phyloP scores from a whole-genome alignment of 306 rosid genomes.

The apple (Malus domestica) region DNA sequence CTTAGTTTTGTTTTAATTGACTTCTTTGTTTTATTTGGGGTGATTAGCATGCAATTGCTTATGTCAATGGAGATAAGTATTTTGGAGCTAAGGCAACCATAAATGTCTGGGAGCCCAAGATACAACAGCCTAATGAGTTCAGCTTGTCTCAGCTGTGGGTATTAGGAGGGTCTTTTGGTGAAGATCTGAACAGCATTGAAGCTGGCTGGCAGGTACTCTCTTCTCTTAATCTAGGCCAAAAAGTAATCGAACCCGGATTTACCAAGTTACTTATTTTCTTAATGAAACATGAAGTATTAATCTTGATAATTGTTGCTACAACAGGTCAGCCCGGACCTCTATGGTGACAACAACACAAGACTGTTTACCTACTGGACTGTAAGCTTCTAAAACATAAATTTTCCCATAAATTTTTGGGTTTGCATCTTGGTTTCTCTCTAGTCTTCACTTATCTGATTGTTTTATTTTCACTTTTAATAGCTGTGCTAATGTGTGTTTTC shows the following conservation, averaged over 20 bases:
- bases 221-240: background rate
- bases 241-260: background rate
- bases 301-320: constrained; percentile 1
- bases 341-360: constrained; percentile 92
- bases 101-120: constrained; percentile 97
- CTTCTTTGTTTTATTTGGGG: background rate
- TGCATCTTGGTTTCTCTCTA: background rate
- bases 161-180: constrained; percentile 92
- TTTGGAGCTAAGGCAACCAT: constrained; percentile 97
- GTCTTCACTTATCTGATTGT: background rate
- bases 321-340: constrained; percentile 95
- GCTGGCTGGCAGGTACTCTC: constrained; percentile 97
- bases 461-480: background rate
- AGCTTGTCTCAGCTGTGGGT: constrained; percentile 98
- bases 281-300: background rate
- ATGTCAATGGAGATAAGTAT: constrained; percentile 89
- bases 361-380: constrained; percentile 99
- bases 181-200: constrained; percentile 98
- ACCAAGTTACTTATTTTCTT: background rate
- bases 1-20: background rate
- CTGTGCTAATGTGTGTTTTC: background rate
- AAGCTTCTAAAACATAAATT: constrained; percentile 12
- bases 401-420: background rate
- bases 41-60: constrained; percentile 90
- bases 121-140: constrained; percentile 90